phyloP scores from a whole-genome alignment of 257 asterid species.

The Jasminum sambac region DNA sequence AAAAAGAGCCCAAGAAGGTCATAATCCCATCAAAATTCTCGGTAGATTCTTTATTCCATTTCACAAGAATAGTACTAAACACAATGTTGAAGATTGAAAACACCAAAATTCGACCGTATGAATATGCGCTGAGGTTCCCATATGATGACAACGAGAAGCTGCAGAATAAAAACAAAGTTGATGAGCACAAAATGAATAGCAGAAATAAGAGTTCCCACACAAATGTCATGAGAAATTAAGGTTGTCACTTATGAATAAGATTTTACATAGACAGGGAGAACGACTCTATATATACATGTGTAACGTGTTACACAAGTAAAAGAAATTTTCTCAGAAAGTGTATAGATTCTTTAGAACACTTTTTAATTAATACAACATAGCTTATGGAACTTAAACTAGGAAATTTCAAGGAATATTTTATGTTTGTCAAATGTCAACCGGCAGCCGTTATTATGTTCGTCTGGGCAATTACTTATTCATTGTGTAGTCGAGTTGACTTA shows the following conservation, averaged over 20 bases:
- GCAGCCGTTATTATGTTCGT: neutral
- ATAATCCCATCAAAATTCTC: conserved; percentile 1
- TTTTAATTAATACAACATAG: neutral
- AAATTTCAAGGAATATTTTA: conserved; percentile 1
- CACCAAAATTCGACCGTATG: neutral
- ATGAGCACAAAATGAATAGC: conserved; percentile 5
- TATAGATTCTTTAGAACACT: neutral
- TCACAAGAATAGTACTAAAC: neutral
- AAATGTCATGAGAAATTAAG: conserved; percentile 8
- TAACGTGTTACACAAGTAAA: neutral
- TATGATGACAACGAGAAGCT: neutral
- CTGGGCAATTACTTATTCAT: neutral
- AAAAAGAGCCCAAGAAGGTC: neutral
- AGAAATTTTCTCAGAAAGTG: neutral
- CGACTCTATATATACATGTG: neutral
- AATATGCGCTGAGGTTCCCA: neutral
- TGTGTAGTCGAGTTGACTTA: neutral
- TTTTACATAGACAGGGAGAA: neutral
- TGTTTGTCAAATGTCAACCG: neutral
- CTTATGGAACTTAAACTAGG: neutral
- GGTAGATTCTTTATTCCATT: neutral
- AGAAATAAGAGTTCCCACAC: neutral
- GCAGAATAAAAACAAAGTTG: neutral
- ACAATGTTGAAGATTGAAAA: neutral
- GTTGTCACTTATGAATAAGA: neutral